Percentiles rank a stretch among this genome's conserved stretches.
Conservation (phyloP, 129 eudicot genomes). For the Saposhnikovia divaricata region DNA sequence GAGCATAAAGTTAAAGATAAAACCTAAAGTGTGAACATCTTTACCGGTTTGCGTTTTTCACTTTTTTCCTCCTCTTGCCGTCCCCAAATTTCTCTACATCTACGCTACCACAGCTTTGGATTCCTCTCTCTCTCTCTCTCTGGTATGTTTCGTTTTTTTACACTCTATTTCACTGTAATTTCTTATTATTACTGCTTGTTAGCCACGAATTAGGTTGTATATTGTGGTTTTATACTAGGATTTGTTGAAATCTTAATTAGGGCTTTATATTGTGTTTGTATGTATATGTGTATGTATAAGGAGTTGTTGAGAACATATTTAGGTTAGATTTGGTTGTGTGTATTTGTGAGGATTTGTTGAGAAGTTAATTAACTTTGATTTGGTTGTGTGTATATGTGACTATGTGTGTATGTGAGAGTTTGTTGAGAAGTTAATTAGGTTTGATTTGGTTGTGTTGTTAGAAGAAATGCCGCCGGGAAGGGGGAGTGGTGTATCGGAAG, state of each 20-base stretch:
- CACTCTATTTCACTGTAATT: not conserved
- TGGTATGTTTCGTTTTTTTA: not conserved
- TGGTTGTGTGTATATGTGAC: not conserved
- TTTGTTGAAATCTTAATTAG: not conserved
- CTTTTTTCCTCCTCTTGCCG: not conserved
- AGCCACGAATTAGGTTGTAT: not conserved
- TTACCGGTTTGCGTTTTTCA: not conserved
- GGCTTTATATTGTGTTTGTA: not conserved
- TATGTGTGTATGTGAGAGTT: not conserved
- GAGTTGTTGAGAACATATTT: not conserved
- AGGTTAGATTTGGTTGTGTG: not conserved
- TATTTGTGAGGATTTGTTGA: not conserved
- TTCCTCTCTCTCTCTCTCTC: not conserved
- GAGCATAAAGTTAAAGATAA: not conserved
- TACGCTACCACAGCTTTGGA: not conserved
- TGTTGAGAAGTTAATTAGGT: not conserved
- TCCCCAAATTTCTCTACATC: not conserved
- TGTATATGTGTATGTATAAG: not conserved
- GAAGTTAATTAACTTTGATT: not conserved
- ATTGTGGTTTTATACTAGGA: not conserved
- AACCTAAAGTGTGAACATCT: not conserved
- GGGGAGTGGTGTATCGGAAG: constrained; percentile 21
- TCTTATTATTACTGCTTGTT: not conserved
- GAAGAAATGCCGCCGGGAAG: constrained; percentile 25
- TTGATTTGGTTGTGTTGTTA: not conserved